A percentile compares a stretch with the other conserved stretches of the same genome.
Evolutionary conservation across 2,329 filamentous ascomycete genomes (phyloP).

Genomic region (Aspergillus felis): DNA sequence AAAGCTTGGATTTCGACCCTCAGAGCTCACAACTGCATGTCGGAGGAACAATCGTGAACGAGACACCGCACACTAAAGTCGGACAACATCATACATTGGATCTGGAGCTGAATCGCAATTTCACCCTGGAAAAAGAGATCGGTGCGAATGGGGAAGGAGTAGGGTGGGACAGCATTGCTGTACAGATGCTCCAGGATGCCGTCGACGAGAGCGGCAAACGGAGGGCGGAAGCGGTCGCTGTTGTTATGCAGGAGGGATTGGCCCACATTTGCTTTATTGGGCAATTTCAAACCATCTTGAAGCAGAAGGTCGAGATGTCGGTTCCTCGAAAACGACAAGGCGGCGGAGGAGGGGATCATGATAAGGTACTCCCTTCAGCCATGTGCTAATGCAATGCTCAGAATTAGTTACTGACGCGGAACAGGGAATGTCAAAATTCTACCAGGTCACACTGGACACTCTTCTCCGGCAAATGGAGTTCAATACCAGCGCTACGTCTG

Average conservation of each 20-base stretch:
- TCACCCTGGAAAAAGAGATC: constrained; percentile 77
- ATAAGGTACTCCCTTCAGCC: constrained; percentile 35
- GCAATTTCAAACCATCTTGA: constrained; percentile 47
- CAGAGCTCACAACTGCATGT: constrained; percentile 66
- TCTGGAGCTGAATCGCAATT: constrained; percentile 80
- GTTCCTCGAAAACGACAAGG: constrained; percentile 46
- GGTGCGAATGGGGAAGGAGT: constrained; percentile 42
- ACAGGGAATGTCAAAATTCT: constrained; percentile 71
- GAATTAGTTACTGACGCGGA: background rate
- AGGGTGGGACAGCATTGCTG: constrained; percentile 86
- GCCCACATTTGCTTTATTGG: constrained; percentile 51
- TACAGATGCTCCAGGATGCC: constrained; percentile 73
- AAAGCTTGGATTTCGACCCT: constrained; percentile 65
- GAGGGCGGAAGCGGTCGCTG: constrained; percentile 77
- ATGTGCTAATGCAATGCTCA: background rate
- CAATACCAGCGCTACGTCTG: constrained; percentile 38
- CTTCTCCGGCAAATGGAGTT: constrained; percentile 77
- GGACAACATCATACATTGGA: constrained; percentile 71
- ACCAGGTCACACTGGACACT: constrained; percentile 69
- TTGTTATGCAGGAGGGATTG: constrained; percentile 80
- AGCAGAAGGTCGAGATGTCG: constrained; percentile 47
- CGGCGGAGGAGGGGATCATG: constrained; percentile 47
- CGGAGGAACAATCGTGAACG: constrained; percentile 60
- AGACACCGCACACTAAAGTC: constrained; percentile 65
- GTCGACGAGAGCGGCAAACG: constrained; percentile 65